These are phyloP conservation scores for Phylloporus rhodoxanthus DNA, from an alignment of 768 basidiomycete genomes.

Conservation along the genomic window DNA sequence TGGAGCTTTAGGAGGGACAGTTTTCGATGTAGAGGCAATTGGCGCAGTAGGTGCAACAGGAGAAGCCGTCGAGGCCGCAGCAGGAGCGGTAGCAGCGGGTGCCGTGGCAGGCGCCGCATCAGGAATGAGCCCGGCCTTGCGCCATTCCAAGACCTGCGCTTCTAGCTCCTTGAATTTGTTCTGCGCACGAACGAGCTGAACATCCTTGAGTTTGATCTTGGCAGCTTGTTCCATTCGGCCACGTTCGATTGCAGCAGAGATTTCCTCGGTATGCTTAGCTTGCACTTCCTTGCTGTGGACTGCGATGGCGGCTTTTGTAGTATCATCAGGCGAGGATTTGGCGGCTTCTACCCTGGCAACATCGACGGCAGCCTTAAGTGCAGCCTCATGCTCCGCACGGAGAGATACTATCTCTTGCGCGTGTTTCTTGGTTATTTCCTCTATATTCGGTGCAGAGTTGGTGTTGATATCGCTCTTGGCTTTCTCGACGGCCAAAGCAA, in stretches of 20 bases:
- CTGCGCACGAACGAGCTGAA: slow-evolving; percentile 57
- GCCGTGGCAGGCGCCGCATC: slow-evolving; percentile 25
- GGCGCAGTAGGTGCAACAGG: slow-evolving; percentile 26
- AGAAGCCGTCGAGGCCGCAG: slow-evolving; percentile 8
- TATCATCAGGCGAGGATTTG: slow-evolving; percentile 27
- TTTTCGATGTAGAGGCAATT: slow-evolving; percentile 24
- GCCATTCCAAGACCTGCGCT: slow-evolving; percentile 53
- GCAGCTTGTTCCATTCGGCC: slow-evolving; percentile 59
- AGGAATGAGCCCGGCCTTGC: slow-evolving; percentile 45
- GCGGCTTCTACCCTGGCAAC: slow-evolving; percentile 34
- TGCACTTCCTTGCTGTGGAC: slow-evolving; percentile 45
- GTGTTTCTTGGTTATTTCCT: slow-evolving; percentile 48
- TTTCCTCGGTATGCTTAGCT: slow-evolving; percentile 47
- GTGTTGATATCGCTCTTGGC: slow-evolving; percentile 41
- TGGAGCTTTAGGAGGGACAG: slow-evolving; percentile 6
- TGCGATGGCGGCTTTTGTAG: slow-evolving; percentile 43
- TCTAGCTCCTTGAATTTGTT: slow-evolving; percentile 64
- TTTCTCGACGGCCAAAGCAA: slow-evolving; percentile 55
- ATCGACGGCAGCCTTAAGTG: slow-evolving; percentile 49
- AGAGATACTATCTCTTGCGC: slow-evolving; percentile 53
- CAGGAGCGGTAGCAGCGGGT: slow-evolving; percentile 17
- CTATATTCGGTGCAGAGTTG: slow-evolving; percentile 17
- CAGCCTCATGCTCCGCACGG: slow-evolving; percentile 49
- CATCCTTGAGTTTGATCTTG: slow-evolving; percentile 66
- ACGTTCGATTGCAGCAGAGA: slow-evolving; percentile 59